Percentiles rank a stretch among this genome's conserved stretches.
Conservation (phyloP, 805 yeast species). For the Pachysolen tannophilus region DNA sequence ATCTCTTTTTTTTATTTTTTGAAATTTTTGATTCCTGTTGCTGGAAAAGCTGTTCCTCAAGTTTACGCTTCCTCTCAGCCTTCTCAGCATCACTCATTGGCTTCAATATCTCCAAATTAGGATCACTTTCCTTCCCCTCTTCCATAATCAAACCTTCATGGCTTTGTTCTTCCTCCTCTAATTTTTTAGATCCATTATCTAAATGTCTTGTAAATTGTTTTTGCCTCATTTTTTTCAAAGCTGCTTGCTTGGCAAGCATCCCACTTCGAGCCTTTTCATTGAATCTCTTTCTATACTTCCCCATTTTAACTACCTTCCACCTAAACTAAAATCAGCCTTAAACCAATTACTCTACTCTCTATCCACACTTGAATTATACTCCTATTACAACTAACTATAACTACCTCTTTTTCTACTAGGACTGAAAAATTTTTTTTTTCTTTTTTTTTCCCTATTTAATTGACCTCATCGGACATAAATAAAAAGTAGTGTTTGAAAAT, state of each 20-base stretch:
- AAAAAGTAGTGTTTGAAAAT: too few relatives aligned
- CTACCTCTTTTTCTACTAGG: too few relatives aligned
- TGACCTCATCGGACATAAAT: too few relatives aligned
- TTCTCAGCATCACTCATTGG: constrained; percentile 63
- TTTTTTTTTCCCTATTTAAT: too few relatives aligned
- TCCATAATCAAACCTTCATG: constrained; percentile 10
- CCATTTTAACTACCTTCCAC: constrained; percentile 53
- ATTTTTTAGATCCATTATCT: constrained; percentile 30
- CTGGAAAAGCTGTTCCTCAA: constrained; percentile 48
- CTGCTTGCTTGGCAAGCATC: constrained; percentile 71
- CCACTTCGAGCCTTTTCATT: constrained; percentile 85
- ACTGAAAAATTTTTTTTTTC: too few relatives aligned
- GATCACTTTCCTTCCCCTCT: constrained; percentile 24
- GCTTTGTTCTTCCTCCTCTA: constrained; percentile 12
- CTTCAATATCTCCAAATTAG: constrained; percentile 53
- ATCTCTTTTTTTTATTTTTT: constrained; percentile 61
- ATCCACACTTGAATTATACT: constrained; percentile 6
- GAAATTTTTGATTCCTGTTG: constrained; percentile 66
- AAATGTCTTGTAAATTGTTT: constrained; percentile 53
- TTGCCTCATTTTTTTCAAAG: constrained; percentile 57
- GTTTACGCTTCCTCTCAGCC: constrained; percentile 52
- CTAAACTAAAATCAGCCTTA: too few relatives aligned
- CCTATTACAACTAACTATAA: background rate
- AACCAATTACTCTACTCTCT: too few relatives aligned
- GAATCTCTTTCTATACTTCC: constrained; percentile 70